These are phyloP conservation scores for Mrakia blollopis DNA, from an alignment of 768 basidiomycete genomes.

Conservation along the genomic window DNA sequence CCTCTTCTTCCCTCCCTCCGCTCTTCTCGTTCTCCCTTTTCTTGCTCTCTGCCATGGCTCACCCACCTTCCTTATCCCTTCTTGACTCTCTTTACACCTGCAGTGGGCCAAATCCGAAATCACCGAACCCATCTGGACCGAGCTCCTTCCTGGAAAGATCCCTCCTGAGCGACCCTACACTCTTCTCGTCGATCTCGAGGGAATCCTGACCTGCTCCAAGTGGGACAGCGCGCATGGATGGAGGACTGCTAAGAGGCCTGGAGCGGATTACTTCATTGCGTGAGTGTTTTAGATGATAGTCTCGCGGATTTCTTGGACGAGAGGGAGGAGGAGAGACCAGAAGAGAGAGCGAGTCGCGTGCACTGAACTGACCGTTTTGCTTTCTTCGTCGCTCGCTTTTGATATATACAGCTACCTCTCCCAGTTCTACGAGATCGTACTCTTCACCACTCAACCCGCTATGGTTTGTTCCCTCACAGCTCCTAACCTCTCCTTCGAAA, in stretches of 20 bases:
- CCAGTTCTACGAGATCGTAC: slow-evolving; percentile 95
- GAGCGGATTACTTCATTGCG: slow-evolving; percentile 95
- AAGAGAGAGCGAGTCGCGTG: background rate
- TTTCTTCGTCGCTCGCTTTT: background rate
- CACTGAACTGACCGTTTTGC: background rate
- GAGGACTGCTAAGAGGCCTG: slow-evolving; percentile 95
- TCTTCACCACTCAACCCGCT: slow-evolving; percentile 84
- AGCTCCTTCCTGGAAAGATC: slow-evolving; percentile 80
- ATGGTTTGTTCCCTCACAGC: slow-evolving; percentile 58
- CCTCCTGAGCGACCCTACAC: slow-evolving; percentile 86
- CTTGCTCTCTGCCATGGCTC: too few species aligned
- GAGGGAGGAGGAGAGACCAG: background rate
- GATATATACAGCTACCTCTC: slow-evolving; percentile 61
- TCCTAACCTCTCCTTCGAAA: background rate
- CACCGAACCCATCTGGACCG: slow-evolving; percentile 82
- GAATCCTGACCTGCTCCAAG: slow-evolving; percentile 79
- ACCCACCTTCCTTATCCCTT: too few species aligned
- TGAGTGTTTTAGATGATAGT: slow-evolving; percentile 1
- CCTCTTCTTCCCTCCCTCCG: background rate
- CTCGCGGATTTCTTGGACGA: background rate
- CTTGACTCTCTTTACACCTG: background rate
- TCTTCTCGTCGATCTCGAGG: slow-evolving; percentile 82
- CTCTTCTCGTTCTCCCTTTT: background rate
- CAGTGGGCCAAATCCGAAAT: slow-evolving; percentile 65
- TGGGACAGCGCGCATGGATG: slow-evolving; percentile 99